A percentile compares a stretch with the other conserved stretches of the same genome.
Conservation (phyloP, 225 moss, liverwort and hornwort genomes). For the Sphagnum contortum region DNA sequence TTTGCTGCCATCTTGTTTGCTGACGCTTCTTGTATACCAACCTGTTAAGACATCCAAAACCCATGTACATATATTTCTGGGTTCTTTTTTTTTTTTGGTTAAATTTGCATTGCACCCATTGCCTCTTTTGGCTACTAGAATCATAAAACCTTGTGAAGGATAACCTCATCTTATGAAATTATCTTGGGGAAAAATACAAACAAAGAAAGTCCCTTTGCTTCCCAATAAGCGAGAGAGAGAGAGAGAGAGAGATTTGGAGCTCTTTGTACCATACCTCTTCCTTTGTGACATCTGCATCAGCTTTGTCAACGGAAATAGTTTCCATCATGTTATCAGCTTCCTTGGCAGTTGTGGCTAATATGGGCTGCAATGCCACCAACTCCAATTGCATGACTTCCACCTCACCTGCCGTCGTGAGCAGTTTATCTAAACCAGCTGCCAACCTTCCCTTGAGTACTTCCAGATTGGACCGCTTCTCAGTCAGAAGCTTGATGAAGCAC, state of each 20-base stretch:
- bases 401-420: slow-evolving; percentile 53
- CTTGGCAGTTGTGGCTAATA: slow-evolving; percentile 64
- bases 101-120: no score
- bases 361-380: slow-evolving; percentile 45
- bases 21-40: slow-evolving; percentile 68
- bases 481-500: slow-evolving; percentile 59
- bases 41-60: slow-evolving; percentile 19
- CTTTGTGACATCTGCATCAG: slow-evolving; percentile 61
- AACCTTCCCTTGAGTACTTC: slow-evolving; percentile 63
- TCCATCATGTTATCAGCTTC: slow-evolving; percentile 93
- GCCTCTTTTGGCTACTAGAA: no score
- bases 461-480: slow-evolving; percentile 53
- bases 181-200: no score
- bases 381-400: slow-evolving; percentile 68
- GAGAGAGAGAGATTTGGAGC: no score
- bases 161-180: no score
- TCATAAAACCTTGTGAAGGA: no score
- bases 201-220: no score
- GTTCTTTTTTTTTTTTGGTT: background rate
- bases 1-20: slow-evolving; percentile 69
- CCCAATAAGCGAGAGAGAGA: no score
- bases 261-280: slow-evolving; percentile 18
- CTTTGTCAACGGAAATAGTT: slow-evolving; percentile 60
- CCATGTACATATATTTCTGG: background rate
- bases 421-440: slow-evolving; percentile 64